Conservation (phyloP, 2,329 filamentous ascomycete genomes). For the Arthrinium phaeospermum region DNA sequence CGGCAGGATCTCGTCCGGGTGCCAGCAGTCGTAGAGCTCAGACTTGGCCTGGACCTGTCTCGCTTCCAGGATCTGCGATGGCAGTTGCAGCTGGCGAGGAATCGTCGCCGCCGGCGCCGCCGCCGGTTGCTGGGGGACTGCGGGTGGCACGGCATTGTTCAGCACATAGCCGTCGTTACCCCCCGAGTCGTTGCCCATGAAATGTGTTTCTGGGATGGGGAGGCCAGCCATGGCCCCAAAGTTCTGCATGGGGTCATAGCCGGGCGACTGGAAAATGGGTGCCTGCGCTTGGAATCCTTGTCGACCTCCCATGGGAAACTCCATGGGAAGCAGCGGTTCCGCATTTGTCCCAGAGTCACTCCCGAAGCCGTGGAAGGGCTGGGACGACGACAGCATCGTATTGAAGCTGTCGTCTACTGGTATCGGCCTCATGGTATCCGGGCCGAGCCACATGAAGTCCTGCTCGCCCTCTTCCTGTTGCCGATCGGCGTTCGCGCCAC, state of each 20-base stretch:
- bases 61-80: neutral
- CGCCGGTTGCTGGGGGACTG: neutral
- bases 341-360: neutral
- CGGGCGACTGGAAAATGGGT: neutral
- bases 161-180: neutral
- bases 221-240: neutral
- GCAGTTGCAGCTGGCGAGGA: neutral
- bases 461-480: neutral
- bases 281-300: neutral
- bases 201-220: neutral
- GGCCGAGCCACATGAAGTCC: neutral
- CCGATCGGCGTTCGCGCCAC: neutral
- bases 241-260: neutral
- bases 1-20: neutral
- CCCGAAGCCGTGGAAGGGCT: neutral
- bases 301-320: neutral
- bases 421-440: neutral
- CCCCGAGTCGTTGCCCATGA: neutral
- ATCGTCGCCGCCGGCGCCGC: neutral
- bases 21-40: neutral
- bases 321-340: neutral
- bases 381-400: neutral
- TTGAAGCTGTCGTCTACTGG: neutral
- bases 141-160: neutral
- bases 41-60: neutral